Percentiles rank a stretch among this genome's conserved stretches.
These are phyloP conservation scores for Termitomyces heimii DNA, from an alignment of 768 basidiomycete species.

Conservation along the genomic window DNA sequence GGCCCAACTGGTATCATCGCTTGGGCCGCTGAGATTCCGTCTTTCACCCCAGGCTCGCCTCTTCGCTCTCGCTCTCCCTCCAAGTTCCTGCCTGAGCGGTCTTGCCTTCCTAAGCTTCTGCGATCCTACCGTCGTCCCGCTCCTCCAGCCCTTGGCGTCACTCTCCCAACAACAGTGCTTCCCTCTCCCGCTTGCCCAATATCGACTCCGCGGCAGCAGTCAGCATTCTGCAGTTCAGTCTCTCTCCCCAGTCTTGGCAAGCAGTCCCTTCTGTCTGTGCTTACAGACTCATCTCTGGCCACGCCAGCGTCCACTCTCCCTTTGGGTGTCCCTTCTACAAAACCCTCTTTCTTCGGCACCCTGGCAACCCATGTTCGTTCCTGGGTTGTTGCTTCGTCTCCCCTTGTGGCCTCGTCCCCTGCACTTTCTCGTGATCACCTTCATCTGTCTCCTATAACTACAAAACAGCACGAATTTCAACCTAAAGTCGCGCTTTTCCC, in stretches of 20 bases:
- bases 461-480: constrained; percentile 2
- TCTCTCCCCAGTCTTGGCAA: constrained; percentile 27
- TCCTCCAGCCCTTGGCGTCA: constrained; percentile 43
- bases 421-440: constrained; percentile 14
- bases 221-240: constrained; percentile 20
- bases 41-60: constrained; percentile 18
- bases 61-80: constrained; percentile 13
- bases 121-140: constrained; percentile 31
- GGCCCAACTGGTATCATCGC: constrained; percentile 39
- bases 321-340: constrained; percentile 25
- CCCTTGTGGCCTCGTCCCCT: constrained; percentile 20
- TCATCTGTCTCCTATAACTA: constrained; percentile 2
- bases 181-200: constrained; percentile 26
- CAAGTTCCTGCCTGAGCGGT: constrained; percentile 12
- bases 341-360: constrained; percentile 27
- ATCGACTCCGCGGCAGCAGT: constrained; percentile 25
- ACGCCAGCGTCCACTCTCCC: constrained; percentile 40
- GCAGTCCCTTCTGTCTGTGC: constrained; percentile 27
- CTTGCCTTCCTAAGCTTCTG: constrained; percentile 33
- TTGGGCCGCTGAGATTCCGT: constrained; percentile 37
- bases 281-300: constrained; percentile 45
- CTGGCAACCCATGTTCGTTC: constrained; percentile 39
- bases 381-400: constrained; percentile 36
- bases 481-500: constrained; percentile 2
- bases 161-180: constrained; percentile 27